phyloP scores from a whole-genome alignment of 2,329 filamentous ascomycete species.

The Dothistroma septosporum region DNA sequence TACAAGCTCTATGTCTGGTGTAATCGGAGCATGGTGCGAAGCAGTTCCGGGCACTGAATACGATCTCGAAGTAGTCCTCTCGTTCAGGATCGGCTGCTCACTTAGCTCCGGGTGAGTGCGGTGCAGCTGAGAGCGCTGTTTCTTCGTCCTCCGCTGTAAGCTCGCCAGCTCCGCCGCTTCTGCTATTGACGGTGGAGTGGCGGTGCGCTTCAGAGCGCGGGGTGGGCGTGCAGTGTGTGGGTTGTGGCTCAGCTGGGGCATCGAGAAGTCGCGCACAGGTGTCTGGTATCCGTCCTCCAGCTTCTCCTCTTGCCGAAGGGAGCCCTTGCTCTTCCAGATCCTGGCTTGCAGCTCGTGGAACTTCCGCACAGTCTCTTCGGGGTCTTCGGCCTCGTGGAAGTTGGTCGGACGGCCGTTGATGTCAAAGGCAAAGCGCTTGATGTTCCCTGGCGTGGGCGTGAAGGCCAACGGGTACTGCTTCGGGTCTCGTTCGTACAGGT shows the following conservation, averaged over 20 bases:
- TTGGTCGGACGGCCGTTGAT: conserved; percentile 58
- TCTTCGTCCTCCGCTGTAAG: conserved; percentile 49
- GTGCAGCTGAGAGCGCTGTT: conserved; percentile 40
- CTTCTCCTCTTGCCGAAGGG: conserved; percentile 26
- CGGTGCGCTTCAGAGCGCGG: conserved; percentile 41
- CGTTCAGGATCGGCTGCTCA: conserved; percentile 29
- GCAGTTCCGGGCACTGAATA: conserved; percentile 18
- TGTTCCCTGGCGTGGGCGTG: conserved; percentile 72
- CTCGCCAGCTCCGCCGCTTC: conserved; percentile 51
- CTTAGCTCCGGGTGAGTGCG: conserved; percentile 27
- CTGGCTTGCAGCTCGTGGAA: conserved; percentile 29
- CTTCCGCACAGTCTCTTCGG: conserved; percentile 50
- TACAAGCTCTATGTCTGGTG: conserved; percentile 33
- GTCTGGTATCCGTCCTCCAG: conserved; percentile 25
- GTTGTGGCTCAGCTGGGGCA: conserved; percentile 17
- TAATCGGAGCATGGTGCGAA: conserved; percentile 31
- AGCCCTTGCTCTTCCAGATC: conserved; percentile 29
- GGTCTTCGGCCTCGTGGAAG: conserved; percentile 60
- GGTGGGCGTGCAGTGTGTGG: conserved; percentile 33
- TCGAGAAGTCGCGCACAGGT: conserved; percentile 18
- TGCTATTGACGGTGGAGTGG: conserved; percentile 52
- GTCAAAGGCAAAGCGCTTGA: conserved; percentile 74
- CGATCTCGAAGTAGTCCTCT: conserved; percentile 22
- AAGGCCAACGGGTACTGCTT: conserved; percentile 87
- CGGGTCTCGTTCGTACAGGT: conserved; percentile 68